Evolutionary conservation across 1,139 yeast species (phyloP), one percentile per base, ranked within the genome.

Genomic region (Suhomyces coccinellae): DNA sequence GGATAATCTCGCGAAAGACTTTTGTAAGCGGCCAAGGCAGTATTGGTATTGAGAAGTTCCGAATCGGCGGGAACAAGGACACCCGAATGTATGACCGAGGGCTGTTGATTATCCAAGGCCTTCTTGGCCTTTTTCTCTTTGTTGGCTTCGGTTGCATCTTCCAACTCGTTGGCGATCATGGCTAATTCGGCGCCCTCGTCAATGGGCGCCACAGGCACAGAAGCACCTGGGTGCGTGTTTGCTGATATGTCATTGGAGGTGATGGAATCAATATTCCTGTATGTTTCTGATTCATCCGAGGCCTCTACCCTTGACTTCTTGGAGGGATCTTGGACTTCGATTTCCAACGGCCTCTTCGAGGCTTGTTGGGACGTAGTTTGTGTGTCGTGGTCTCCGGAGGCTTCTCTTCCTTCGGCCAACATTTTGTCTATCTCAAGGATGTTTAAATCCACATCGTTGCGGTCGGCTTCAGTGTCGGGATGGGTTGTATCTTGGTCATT

Each of bases 21-120:
- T 38, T 68, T 68, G 49, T 74, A 74, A 1, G 77, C 76, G 1
- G 73, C 75, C 40, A 69, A 64, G 0, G 79, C 79, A 10, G 69
- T 56, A 45, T 65, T 69, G 10, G 78, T 66, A 32, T 64, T 67
- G 42, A 70, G 56, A 3, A 75, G 64, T 37, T 68, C 79, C 9
- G 79, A 73, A 47, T 71, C 63, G 1, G 75, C 73, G 1, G 76
- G 76, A 2, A 71, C 67, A 12, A 56, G 46, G 3, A 66, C 47
- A 1, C 71, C 71, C 12, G 52, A 63, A 24, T 55, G 61, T 28
- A 57, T 38, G 10, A 60, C 62, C 38, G 40, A 29, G 7, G 22
- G n/a, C 4, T 32, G 17, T 31, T 37, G 5, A 7, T 40, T 38
- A 12, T 31, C 40, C n/a, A 33, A 35, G 3, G 36, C 40, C 24